Evolutionary conservation across 352 stramenopile species (phyloP), one percentile per base, ranked within the genome.

Genomic region (Halophytophthora polymorphica): DNA sequence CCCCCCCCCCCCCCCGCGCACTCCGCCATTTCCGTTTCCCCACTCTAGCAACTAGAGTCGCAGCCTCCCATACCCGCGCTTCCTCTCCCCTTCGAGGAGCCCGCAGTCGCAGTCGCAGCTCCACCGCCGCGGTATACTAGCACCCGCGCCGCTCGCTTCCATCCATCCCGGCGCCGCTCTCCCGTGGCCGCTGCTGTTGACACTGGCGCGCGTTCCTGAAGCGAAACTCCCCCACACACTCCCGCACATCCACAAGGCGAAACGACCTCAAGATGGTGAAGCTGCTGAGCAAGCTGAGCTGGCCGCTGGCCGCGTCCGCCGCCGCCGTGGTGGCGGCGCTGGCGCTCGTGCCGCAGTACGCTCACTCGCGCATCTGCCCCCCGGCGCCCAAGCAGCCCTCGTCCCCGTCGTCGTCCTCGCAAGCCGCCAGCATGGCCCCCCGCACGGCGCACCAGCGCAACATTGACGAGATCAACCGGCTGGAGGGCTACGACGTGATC

Each of bases 401-500:
- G 38, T 38, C 31, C 22, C 44, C 36, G 22, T 17, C 36, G 18
- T 28, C 49, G 8, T 14, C 33, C 18, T 45, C 44, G 28, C 40
- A 41, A 21, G n/a, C 49, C 12, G 12, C 40, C 45, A 66, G 43
- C 12, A 82, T 78, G 66, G 64, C 58, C 38, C 53, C 47, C 23
- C 60, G 50, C 43, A 50, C 52, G 17, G 39, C 44, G 13, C 82
- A 92, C 62, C 73, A 89, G 68, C 76, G 71, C 67, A 91, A 89
- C 72, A 93, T 95, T 46, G 67, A 87, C 29, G 73, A 84, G 59
- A 95, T 93, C 77, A 93, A 93, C 60, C 47, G 63, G 42, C 77
- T 95, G n/a, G 71, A 90, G 33, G 86, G 86, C 45, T 99, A 96
- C 71, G 95, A 98, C 56, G 93, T 98, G 34, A 84, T 98, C 58